Percentiles rank a stretch among this genome's conserved stretches.
Evolutionary conservation across 192 early-diverging fungal species (phyloP).

Genomic region (Polychytrium aggregatum): DNA sequence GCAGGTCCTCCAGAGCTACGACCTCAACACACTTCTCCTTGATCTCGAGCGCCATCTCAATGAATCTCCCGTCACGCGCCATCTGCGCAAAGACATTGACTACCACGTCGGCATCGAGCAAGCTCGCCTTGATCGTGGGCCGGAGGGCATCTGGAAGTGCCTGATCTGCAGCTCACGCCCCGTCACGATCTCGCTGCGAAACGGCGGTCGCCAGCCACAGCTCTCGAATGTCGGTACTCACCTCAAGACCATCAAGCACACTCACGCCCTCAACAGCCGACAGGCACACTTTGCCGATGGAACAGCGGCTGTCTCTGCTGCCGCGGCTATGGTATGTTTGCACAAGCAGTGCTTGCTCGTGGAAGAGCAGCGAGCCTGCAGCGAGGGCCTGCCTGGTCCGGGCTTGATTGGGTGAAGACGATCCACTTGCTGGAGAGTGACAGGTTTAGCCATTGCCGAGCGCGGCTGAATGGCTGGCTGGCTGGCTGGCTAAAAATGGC

Average conservation of each 20-base stretch:
- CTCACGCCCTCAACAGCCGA: conserved; percentile 1
- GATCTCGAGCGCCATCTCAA: conserved; percentile 11
- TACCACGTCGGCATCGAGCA: conserved; percentile 6
- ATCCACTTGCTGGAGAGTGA: too few species aligned
- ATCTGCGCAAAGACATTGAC: conserved; percentile 13
- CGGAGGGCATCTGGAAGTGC: conserved; percentile 17
- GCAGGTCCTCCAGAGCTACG: too few species aligned
- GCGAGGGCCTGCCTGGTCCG: too few species aligned
- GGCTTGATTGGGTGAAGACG: too few species aligned
- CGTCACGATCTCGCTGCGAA: conserved; percentile 14
- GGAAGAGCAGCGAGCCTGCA: too few species aligned
- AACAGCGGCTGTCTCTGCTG: too few species aligned
- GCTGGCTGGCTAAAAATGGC: too few species aligned
- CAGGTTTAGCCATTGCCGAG: too few species aligned
- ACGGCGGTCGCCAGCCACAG: conserved; percentile 17
- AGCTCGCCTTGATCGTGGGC: conserved; percentile 1
- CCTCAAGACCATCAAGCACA: conserved; percentile 17
- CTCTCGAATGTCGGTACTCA: conserved; percentile 16
- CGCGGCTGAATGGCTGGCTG: too few species aligned
- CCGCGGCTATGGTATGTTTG: too few species aligned
- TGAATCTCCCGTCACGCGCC: conserved; percentile 15
- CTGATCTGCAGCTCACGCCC: conserved; percentile 13
- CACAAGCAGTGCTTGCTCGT: too few species aligned
- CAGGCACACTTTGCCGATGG: conserved; percentile 2
- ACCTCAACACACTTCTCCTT: conserved; percentile 1